Base-by-base conservation (phyloP, 306 rosid species). In the Pueraria montana region DNA sequence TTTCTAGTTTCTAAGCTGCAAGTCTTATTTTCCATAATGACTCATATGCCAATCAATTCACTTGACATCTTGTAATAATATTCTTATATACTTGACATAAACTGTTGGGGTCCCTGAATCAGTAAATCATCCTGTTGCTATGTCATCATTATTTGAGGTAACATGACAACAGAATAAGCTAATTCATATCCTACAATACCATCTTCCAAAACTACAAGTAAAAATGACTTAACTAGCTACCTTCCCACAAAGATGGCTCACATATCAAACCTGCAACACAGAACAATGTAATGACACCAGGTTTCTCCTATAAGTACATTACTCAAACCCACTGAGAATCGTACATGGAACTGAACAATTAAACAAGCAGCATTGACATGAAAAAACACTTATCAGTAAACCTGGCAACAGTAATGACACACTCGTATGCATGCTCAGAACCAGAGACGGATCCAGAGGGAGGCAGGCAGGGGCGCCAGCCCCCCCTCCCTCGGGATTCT, bases 151-250 rank as follows among this genome's bases (percentile, higher is more conserved):
- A 67, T 77, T 70, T 34, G 67, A 77, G 67, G 36, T 20, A 56
- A 46, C 72, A 23, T 3, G 7, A n/a, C 63, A 67, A 75, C 9
- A 0, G n/a, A 42, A 59, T 78, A 70, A 80, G 67, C 46, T 67
- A 38, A 48, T 46, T 72, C 74, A 26, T 26, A 13, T 80, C 58
- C 74, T 43, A 10, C 17, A 67, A 68, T 46, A 49, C 42, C 63
- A n/a, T 45, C n/a, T 13, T 84, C 75, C 40, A 14, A 17, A 62
- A 36, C 63, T 23, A 42, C 36, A 23, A 62, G 20, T n/a, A 70
- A 48, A 83, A 48, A 83, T 30, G n/a, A 72, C n/a, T 58, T 67
- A 56, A 71, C 66, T 43, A 40, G 64, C 50, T 49, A 69, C 58
- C 66, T 69, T 46, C 72, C 13, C 11, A 30, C 53, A 65, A 74